Conservation (phyloP, 1,284 basidiomycete genomes). For the Malassezia arunalokei region DNA sequence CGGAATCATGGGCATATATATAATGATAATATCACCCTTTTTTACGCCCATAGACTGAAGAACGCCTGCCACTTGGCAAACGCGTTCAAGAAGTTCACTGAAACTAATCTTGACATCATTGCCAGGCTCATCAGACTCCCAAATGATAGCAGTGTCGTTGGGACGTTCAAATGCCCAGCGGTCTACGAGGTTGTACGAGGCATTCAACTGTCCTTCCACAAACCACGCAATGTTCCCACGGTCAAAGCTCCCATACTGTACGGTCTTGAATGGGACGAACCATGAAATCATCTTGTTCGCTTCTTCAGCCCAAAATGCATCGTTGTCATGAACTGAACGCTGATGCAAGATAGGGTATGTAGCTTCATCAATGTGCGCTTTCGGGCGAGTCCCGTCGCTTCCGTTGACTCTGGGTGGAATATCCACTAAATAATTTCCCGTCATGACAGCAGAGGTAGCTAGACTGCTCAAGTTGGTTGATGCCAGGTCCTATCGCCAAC, state of each 20-base stretch:
- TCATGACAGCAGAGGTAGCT: neutral
- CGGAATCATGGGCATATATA: slow-evolving; percentile 55
- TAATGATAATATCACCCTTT: slow-evolving; percentile 66
- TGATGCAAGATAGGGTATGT: slow-evolving; percentile 3
- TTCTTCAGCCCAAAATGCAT: slow-evolving; percentile 8
- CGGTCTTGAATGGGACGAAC: slow-evolving; percentile 81
- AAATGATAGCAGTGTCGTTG: slow-evolving; percentile 89
- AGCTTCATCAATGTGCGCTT: slow-evolving; percentile 8
- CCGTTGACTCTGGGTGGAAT: slow-evolving; percentile 12
- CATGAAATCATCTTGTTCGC: slow-evolving; percentile 73
- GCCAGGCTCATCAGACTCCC: slow-evolving; percentile 89
- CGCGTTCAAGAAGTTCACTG: slow-evolving; percentile 63
- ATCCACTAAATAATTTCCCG: neutral
- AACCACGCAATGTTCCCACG: slow-evolving; percentile 91
- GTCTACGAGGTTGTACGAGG: slow-evolving; percentile 94
- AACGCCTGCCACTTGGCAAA: slow-evolving; percentile 79
- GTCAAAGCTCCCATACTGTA: slow-evolving; percentile 70
- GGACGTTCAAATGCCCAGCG: slow-evolving; percentile 85
- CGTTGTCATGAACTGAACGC: slow-evolving; percentile 2
- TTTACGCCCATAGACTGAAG: slow-evolving; percentile 79
- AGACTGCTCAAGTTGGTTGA: no score
- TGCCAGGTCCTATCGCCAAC: no score
- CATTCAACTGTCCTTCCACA: slow-evolving; percentile 51
- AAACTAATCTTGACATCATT: slow-evolving; percentile 69
- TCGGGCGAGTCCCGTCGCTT: neutral